Conservation (phyloP, 257 asterid genomes). For the Pogostemon cablin region DNA sequence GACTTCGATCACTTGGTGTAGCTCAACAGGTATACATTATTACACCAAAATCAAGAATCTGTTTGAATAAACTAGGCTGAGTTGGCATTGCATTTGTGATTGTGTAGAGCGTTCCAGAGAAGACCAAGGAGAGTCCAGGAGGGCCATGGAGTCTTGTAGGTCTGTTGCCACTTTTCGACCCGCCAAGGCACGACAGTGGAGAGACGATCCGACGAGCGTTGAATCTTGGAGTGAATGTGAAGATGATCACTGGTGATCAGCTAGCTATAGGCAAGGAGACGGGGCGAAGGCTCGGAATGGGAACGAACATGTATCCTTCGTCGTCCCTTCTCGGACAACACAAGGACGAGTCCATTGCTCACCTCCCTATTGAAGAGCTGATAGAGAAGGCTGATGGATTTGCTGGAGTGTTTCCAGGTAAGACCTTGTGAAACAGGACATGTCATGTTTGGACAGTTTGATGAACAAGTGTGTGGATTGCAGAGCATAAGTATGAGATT, state of each 20-base stretch:
- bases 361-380: slow-evolving; percentile 53
- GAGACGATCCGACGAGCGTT: slow-evolving; percentile 77
- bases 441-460: too few species aligned
- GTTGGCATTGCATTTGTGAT: not conserved
- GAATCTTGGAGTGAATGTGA: slow-evolving; percentile 76
- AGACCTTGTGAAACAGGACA: not conserved
- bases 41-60: not conserved
- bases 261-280: slow-evolving; percentile 67
- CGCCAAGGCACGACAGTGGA: slow-evolving; percentile 85
- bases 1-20: slow-evolving; percentile 66
- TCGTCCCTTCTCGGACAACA: slow-evolving; percentile 64
- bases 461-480: not conserved
- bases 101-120: slow-evolving; percentile 60
- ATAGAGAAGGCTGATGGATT: slow-evolving; percentile 67
- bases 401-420: slow-evolving; percentile 68
- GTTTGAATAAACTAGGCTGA: not conserved
- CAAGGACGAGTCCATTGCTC: slow-evolving; percentile 52
- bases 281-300: slow-evolving; percentile 67
- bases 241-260: slow-evolving; percentile 85
- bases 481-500: slow-evolving; percentile 62
- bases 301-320: slow-evolving; percentile 67
- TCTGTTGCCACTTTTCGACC: slow-evolving; percentile 77
- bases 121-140: slow-evolving; percentile 69
- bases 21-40: slow-evolving; percentile 42
- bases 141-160: slow-evolving; percentile 73